A percentile compares a stretch with the other conserved stretches of the same genome.
phyloP scores from a whole-genome alignment of 495 filamentous ascomycete genomes.

The Friedmanniomyces endolithicus region DNA sequence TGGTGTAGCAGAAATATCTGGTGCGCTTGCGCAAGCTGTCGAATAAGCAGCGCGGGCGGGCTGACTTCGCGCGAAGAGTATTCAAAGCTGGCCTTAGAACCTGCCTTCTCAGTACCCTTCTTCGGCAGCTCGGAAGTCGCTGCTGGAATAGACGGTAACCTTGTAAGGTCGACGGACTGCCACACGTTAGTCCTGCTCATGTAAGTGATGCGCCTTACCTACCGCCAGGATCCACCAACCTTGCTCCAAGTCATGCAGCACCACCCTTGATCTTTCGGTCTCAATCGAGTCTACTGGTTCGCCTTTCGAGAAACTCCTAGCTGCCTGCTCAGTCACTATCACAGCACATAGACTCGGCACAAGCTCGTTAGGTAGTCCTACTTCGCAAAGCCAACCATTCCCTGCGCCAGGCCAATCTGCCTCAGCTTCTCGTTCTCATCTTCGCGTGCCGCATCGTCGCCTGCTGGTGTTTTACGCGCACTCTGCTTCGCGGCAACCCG shows the following conservation, averaged over 20 bases:
- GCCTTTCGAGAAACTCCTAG: constrained; percentile 64
- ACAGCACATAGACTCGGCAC: constrained; percentile 3
- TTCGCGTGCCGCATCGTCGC: constrained; percentile 34
- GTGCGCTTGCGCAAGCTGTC: constrained; percentile 73
- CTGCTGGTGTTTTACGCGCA: constrained; percentile 29
- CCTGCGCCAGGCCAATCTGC: constrained; percentile 94
- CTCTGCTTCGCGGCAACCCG: constrained; percentile 19
- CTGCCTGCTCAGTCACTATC: constrained; percentile 7
- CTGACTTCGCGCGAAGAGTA: constrained; percentile 84
- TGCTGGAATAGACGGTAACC: constrained; percentile 31
- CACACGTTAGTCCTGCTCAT: not conserved
- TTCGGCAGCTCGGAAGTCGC: constrained; percentile 4
- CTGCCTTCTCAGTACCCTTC: constrained; percentile 22
- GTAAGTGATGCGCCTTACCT: constrained; percentile 7
- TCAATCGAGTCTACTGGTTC: constrained; percentile 72
- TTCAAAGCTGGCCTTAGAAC: constrained; percentile 37
- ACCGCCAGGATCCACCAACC: constrained; percentile 96
- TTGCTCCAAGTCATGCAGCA: constrained; percentile 71
- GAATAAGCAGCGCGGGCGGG: constrained; percentile 62
- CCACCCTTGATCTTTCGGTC: constrained; percentile 72
- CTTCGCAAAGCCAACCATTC: constrained; percentile 87
- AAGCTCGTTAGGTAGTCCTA: constrained; percentile 23
- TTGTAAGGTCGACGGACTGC: constrained; percentile 65
- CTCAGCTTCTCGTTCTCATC: constrained; percentile 71
- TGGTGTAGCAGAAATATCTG: constrained; percentile 80